A percentile compares a stretch with the other conserved stretches of the same genome.
phyloP scores from a whole-genome alignment of 2,329 filamentous ascomycete species.

The Exophiala calicioides region DNA sequence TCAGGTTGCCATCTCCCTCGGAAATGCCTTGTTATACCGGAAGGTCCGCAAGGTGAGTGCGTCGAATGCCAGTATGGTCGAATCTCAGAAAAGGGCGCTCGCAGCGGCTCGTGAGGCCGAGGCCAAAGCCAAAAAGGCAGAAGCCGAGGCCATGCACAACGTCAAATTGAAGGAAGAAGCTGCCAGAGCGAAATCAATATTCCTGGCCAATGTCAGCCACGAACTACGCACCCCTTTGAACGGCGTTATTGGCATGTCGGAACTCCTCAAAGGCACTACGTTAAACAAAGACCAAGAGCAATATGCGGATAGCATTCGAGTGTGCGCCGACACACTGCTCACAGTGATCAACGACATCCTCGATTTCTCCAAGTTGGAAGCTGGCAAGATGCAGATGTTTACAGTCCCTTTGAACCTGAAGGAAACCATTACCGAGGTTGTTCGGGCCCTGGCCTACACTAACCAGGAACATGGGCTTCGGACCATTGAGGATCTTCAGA shows the following conservation, averaged over 20 bases:
- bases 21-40: slow-evolving; percentile 64
- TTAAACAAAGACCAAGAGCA: slow-evolving; percentile 45
- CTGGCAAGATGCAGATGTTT: slow-evolving; percentile 64
- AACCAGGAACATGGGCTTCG: slow-evolving; percentile 62
- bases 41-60: slow-evolving; percentile 63
- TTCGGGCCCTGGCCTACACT: slow-evolving; percentile 63
- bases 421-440: slow-evolving; percentile 65
- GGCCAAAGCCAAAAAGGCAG: slow-evolving; percentile 64
- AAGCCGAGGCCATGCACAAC: slow-evolving; percentile 64
- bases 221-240: slow-evolving; percentile 47
- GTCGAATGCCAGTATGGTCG: slow-evolving; percentile 65
- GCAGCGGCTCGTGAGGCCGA: slow-evolving; percentile 63
- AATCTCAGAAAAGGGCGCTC: slow-evolving; percentile 64
- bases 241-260: slow-evolving; percentile 45
- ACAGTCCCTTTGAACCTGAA: slow-evolving; percentile 78
- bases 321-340: slow-evolving; percentile 44
- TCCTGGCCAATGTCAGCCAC: slow-evolving; percentile 49
- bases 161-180: slow-evolving; percentile 68
- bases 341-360: slow-evolving; percentile 50
- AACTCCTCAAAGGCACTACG: slow-evolving; percentile 43
- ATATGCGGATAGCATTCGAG: slow-evolving; percentile 44
- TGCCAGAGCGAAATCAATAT: slow-evolving; percentile 54
- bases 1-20: slow-evolving; percentile 64
- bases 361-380: slow-evolving; percentile 56
- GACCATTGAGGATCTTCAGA: slow-evolving; percentile 66